phyloP scores from a whole-genome alignment of 345 rosid species.

The Ailanthus altissimus region DNA sequence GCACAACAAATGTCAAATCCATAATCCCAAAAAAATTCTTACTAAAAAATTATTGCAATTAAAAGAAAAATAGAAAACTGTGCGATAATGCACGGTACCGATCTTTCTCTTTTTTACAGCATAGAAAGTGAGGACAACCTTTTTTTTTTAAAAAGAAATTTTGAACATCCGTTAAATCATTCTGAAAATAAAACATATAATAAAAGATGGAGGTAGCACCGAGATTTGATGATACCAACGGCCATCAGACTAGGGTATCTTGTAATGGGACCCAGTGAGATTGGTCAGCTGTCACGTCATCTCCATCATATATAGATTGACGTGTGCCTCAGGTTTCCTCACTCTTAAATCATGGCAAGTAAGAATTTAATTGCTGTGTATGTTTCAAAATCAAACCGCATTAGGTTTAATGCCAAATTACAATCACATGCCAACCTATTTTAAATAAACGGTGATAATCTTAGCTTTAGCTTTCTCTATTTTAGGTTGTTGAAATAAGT shows the following conservation, averaged over 20 bases:
- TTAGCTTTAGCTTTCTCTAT: not conserved
- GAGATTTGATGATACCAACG: not conserved
- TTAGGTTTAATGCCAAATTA: constrained; percentile 35
- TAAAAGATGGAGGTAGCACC: not conserved
- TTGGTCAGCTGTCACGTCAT: constrained; percentile 47
- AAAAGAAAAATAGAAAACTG: too few species aligned
- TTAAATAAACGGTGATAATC: not conserved
- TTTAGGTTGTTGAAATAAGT: too few species aligned
- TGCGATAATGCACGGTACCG: too few species aligned
- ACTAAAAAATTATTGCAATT: too few species aligned
- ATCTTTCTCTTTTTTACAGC: too few species aligned
- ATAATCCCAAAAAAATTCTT: too few species aligned
- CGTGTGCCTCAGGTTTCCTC: constrained; percentile 40
- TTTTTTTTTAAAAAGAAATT: too few species aligned
- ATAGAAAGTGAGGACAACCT: too few species aligned
- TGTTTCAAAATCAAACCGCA: constrained; percentile 24
- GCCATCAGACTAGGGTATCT: constrained; percentile 4
- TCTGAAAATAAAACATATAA: not conserved
- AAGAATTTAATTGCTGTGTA: constrained; percentile 25
- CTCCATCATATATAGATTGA: constrained; percentile 27
- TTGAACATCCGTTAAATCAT: not conserved
- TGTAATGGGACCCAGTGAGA: constrained; percentile 32
- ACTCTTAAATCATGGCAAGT: constrained; percentile 36
- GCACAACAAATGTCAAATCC: too few species aligned
- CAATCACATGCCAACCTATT: constrained; percentile 30